Conservation (phyloP, 2,329 filamentous ascomycete genomes). For the Xylaria hypoxylon region DNA sequence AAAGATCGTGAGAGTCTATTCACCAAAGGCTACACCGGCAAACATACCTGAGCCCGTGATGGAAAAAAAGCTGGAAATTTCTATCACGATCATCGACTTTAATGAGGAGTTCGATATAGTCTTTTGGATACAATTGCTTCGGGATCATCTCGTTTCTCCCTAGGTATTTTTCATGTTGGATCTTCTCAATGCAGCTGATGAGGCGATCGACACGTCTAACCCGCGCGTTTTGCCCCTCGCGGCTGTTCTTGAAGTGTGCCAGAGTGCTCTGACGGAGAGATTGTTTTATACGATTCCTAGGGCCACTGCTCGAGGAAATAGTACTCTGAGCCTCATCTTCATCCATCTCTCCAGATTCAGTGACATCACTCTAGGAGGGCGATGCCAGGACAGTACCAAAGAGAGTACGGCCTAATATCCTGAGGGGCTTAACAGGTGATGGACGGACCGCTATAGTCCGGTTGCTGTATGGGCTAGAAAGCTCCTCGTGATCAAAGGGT, state of each 20-base stretch:
- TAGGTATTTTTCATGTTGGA: not conserved
- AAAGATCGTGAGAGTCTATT: not conserved
- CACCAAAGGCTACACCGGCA: not conserved
- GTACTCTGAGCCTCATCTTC: not conserved
- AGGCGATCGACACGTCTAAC: not conserved
- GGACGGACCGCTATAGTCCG: not conserved
- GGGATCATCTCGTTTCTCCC: not conserved
- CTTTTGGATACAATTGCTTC: conserved; percentile 4
- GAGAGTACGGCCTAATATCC: not conserved
- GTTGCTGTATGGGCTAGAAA: not conserved
- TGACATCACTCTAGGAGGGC: not conserved
- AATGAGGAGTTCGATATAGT: not conserved
- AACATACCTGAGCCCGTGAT: conserved; percentile 6
- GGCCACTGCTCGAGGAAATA: not conserved
- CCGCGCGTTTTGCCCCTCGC: not conserved
- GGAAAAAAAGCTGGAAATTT: conserved; percentile 2
- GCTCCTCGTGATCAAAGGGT: not conserved
- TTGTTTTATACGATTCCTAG: not conserved
- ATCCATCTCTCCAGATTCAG: too few relatives aligned
- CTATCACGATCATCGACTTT: not conserved
- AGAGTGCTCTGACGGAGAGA: not conserved
- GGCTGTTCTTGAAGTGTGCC: conserved; percentile 1
- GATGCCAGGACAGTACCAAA: not conserved
- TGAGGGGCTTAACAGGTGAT: not conserved
- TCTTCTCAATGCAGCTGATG: conserved; percentile 1